Evolutionary conservation across 2,329 filamentous ascomycete species (phyloP).

Genomic region (Colletotrichum destructivum): DNA sequence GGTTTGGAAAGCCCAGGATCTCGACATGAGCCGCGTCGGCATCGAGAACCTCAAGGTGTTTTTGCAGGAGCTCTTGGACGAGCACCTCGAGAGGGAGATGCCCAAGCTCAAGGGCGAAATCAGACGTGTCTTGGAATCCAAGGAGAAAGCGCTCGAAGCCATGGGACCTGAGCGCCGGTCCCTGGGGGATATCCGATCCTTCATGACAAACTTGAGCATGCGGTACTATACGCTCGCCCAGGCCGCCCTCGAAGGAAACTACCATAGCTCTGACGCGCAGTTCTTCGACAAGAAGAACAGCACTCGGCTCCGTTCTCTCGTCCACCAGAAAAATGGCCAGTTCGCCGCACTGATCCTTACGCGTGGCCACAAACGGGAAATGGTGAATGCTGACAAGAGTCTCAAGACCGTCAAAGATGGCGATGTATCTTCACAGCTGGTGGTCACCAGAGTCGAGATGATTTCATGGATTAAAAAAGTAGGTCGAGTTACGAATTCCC

Average conservation of each 20-base stretch:
- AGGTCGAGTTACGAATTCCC: slow-evolving; percentile 26
- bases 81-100: slow-evolving; percentile 64
- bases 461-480: neutral
- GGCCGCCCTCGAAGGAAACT: slow-evolving; percentile 65
- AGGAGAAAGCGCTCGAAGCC: slow-evolving; percentile 55
- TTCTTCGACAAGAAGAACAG: slow-evolving; percentile 65
- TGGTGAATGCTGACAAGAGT: slow-evolving; percentile 45
- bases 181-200: slow-evolving; percentile 61
- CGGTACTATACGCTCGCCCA: slow-evolving; percentile 61
- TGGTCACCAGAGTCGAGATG: slow-evolving; percentile 6
- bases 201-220: slow-evolving; percentile 63
- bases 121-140: slow-evolving; percentile 40
- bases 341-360: slow-evolving; percentile 62
- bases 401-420: neutral
- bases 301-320: slow-evolving; percentile 66
- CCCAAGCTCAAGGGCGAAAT: slow-evolving; percentile 56
- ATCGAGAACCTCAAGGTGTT: slow-evolving; percentile 62
- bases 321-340: slow-evolving; percentile 64
- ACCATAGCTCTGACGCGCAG: slow-evolving; percentile 52
- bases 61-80: slow-evolving; percentile 65
- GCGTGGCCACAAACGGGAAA: slow-evolving; percentile 57
- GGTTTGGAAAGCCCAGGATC: slow-evolving; percentile 54
- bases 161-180: slow-evolving; percentile 66
- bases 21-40: slow-evolving; percentile 56
- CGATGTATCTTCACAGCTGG: slow-evolving; percentile 42